Evolutionary conservation across 768 basidiomycete genomes (phyloP).

Genomic region (Agrocybe praecox): DNA sequence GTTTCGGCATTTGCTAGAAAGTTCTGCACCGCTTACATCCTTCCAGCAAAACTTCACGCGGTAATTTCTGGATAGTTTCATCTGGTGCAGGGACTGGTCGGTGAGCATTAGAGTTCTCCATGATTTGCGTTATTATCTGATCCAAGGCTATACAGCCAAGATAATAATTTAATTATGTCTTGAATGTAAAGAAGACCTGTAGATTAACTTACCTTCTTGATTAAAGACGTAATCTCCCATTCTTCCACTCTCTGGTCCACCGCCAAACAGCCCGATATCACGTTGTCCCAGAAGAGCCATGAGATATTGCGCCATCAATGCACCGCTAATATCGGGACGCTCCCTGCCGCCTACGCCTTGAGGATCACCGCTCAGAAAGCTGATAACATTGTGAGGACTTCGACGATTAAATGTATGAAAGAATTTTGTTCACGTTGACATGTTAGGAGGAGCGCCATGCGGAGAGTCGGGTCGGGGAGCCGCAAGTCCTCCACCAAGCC

Average conservation of each 20-base stretch:
- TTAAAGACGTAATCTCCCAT: slow-evolving; percentile 94
- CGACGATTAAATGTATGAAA: slow-evolving; percentile 5
- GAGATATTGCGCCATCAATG: slow-evolving; percentile 74
- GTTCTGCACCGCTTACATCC: slow-evolving; percentile 50
- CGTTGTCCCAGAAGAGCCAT: slow-evolving; percentile 59
- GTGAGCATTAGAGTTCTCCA: slow-evolving; percentile 76
- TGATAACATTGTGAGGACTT: slow-evolving; percentile 30
- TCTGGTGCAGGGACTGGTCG: slow-evolving; percentile 87
- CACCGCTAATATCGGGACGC: slow-evolving; percentile 50
- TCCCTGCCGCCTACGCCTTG: slow-evolving; percentile 23
- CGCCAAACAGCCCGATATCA: slow-evolving; percentile 48
- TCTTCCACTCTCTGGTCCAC: slow-evolving; percentile 51
- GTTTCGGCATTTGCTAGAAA: background rate
- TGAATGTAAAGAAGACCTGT: background rate
- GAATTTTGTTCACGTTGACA: slow-evolving; percentile 50
- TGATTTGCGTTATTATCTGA: slow-evolving; percentile 84
- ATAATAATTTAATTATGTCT: slow-evolving; percentile 1
- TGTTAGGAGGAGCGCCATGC: slow-evolving; percentile 36
- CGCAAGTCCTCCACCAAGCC: slow-evolving; percentile 25
- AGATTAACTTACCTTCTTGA: slow-evolving; percentile 70
- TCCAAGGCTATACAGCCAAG: slow-evolving; percentile 61
- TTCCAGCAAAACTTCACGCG: slow-evolving; percentile 60
- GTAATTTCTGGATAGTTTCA: slow-evolving; percentile 70
- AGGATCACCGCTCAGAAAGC: slow-evolving; percentile 27
- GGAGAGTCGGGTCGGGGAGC: slow-evolving; percentile 18